Percentiles rank a stretch among this genome's conserved stretches.
These are phyloP conservation scores for Colletotrichum nymphaeae DNA, from an alignment of 2,329 filamentous ascomycete species.

Conservation along the genomic window DNA sequence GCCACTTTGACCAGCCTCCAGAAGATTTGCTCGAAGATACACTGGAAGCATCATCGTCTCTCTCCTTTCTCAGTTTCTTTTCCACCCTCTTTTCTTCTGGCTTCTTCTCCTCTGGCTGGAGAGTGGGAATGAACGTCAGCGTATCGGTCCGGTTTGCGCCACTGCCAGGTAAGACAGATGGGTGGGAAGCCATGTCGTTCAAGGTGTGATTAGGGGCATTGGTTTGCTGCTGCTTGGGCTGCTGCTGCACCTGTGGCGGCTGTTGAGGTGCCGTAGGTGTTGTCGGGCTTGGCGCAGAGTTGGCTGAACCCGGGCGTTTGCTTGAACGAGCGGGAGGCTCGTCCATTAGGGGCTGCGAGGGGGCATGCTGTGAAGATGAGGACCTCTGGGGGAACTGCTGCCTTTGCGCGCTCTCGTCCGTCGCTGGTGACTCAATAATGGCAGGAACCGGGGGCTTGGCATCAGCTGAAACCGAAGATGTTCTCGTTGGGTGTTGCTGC, in stretches of 20 bases:
- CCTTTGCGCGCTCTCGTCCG: constrained; percentile 49
- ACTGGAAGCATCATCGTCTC: constrained; percentile 70
- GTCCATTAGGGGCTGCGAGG: constrained; percentile 42
- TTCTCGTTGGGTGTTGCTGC: constrained; percentile 48
- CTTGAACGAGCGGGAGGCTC: constrained; percentile 61
- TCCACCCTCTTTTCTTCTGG: constrained; percentile 62
- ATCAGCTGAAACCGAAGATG: constrained; percentile 45
- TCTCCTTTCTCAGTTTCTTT: constrained; percentile 77
- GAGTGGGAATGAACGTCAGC: constrained; percentile 83
- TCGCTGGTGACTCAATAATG: constrained; percentile 73
- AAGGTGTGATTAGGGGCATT: constrained; percentile 54
- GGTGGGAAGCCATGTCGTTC: constrained; percentile 73
- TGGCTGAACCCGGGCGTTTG: constrained; percentile 49
- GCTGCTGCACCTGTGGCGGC: constrained; percentile 16
- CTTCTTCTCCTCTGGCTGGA: constrained; percentile 77
- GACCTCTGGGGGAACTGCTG: constrained; percentile 62
- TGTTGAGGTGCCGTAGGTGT: constrained; percentile 24
- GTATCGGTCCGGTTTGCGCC: constrained; percentile 77
- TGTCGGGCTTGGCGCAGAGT: constrained; percentile 26
- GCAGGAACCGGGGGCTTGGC: constrained; percentile 59
- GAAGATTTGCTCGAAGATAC: constrained; percentile 77
- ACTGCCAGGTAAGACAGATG: constrained; percentile 77
- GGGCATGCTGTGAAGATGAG: constrained; percentile 52
- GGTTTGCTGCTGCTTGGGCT: constrained; percentile 38
- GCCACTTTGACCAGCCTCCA: constrained; percentile 81